Percentiles rank a stretch among this genome's conserved stretches.
Evolutionary conservation across 139 green algal species (phyloP).

Genomic region (Trebouxia sp.): DNA sequence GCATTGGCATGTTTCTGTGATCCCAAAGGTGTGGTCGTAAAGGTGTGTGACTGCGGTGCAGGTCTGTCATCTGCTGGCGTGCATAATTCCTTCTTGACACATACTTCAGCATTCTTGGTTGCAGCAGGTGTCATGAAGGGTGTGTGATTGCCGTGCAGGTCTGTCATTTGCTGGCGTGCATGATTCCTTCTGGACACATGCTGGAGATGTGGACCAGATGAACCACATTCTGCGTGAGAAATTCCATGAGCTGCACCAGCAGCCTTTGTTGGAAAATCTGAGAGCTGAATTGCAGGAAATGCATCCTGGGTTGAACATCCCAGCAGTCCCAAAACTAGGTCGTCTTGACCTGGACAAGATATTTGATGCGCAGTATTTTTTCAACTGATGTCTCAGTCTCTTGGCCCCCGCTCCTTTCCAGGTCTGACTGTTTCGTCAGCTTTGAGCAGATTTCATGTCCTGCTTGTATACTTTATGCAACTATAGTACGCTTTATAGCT

Average conservation of each 20-base stretch:
- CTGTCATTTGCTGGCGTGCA: constrained; percentile 93
- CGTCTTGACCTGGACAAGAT: constrained; percentile 76
- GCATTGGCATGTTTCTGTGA: too few species aligned
- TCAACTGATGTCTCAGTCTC: constrained; percentile 38
- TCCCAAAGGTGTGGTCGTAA: too few species aligned
- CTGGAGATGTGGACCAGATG: constrained; percentile 76
- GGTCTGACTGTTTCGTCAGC: neutral
- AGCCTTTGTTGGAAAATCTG: constrained; percentile 83
- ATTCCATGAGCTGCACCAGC: constrained; percentile 87
- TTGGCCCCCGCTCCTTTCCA: too few species aligned
- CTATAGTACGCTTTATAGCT: too few species aligned
- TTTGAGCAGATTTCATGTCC: neutral
- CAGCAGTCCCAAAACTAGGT: constrained; percentile 64
- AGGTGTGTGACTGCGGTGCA: neutral
- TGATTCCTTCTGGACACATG: constrained; percentile 99
- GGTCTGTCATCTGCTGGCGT: constrained; percentile 89
- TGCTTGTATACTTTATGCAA: too few species aligned
- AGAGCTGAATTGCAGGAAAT: constrained; percentile 55
- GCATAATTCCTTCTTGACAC: constrained; percentile 99
- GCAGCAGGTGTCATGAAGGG: too few species aligned
- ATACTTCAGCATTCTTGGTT: too few species aligned
- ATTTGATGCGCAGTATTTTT: constrained; percentile 85
- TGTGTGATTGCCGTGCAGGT: constrained; percentile 16
- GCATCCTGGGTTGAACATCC: constrained; percentile 61
- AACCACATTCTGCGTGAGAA: constrained; percentile 78